These are phyloP conservation scores for Arxiozyma telluris DNA, from an alignment of 1,139 yeast species.

Conservation along the genomic window DNA sequence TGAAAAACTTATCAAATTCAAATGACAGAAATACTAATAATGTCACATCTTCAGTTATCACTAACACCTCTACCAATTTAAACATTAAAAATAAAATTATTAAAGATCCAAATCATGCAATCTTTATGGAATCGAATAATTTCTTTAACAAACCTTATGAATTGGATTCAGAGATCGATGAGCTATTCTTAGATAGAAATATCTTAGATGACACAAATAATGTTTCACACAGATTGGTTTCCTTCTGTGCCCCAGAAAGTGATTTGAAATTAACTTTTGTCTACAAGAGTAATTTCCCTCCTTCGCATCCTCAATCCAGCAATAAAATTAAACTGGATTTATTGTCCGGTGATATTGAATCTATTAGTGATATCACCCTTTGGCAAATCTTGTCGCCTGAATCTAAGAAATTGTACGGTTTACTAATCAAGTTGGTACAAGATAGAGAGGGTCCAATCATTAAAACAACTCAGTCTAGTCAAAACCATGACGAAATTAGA, in stretches of 20 bases:
- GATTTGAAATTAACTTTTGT: conserved; percentile 76
- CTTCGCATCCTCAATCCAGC: conserved; percentile 33
- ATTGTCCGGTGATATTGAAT: conserved; percentile 40
- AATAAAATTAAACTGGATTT: conserved; percentile 25
- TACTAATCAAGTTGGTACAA: conserved; percentile 60
- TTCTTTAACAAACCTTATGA: conserved; percentile 27
- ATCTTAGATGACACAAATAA: conserved; percentile 27
- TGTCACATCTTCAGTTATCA: no score
- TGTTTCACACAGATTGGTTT: conserved; percentile 64
- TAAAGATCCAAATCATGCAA: conserved; percentile 70
- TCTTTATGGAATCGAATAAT: conserved; percentile 54
- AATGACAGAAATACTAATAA: neutral
- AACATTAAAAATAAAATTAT: conserved; percentile 24
- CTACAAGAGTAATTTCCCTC: conserved; percentile 59
- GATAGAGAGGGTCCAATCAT: conserved; percentile 87
- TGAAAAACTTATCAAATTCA: conserved; percentile 3
- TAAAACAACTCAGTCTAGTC: conserved; percentile 66
- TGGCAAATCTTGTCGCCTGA: conserved; percentile 69
- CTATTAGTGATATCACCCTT: conserved; percentile 74
- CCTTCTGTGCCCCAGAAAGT: conserved; percentile 62
- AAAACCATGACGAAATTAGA: conserved; percentile 70
- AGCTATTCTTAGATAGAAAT: conserved; percentile 48
- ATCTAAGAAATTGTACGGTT: conserved; percentile 69
- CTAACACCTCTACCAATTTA: conserved; percentile 6
- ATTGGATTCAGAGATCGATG: conserved; percentile 68